phyloP scores from a whole-genome alignment of 2,329 filamentous ascomycete species.

The Didymellaceae sp. region DNA sequence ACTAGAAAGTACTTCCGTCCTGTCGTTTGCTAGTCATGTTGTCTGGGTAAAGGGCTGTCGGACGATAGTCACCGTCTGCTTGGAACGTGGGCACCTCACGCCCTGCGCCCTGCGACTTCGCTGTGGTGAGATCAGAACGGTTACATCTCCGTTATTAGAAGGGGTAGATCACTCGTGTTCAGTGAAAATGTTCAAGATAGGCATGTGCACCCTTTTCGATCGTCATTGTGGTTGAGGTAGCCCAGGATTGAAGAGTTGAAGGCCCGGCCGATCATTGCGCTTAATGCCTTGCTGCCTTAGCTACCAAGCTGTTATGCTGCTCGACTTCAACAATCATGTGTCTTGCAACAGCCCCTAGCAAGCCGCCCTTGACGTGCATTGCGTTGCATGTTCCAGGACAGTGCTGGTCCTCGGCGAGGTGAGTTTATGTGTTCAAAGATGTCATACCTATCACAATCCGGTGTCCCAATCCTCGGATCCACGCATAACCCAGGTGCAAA shows the following conservation, averaged over 20 bases:
- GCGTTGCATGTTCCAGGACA: constrained; percentile 16
- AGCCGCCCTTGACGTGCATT: constrained; percentile 1
- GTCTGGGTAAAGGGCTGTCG: background rate
- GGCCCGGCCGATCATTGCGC: constrained; percentile 25
- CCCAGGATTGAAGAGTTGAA: constrained; percentile 7
- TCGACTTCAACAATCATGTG: background rate
- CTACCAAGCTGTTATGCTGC: background rate
- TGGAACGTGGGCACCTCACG: background rate
- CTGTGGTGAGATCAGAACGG: constrained; percentile 3
- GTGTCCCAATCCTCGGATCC: constrained; percentile 37
- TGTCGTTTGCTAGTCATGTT: constrained; percentile 4
- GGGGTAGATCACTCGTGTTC: constrained; percentile 9
- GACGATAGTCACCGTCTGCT: background rate
- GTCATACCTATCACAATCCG: constrained; percentile 41
- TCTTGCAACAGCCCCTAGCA: constrained; percentile 13
- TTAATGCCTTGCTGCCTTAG: constrained; percentile 14
- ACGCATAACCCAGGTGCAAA: constrained; percentile 38
- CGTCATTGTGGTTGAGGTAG: constrained; percentile 12
- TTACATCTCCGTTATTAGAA: constrained; percentile 1
- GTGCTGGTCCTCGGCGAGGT: constrained; percentile 27
- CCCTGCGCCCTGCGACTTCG: constrained; percentile 8
- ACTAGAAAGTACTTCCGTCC: constrained; percentile 16
- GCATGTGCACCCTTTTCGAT: background rate
- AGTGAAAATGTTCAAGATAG: constrained; percentile 2
- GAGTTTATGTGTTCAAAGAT: constrained; percentile 31